Percentiles rank a stretch among this genome's conserved stretches.
Conservation (phyloP, 2,329 filamentous ascomycete genomes). For the Immersiporthe knoxdaviesiana region DNA sequence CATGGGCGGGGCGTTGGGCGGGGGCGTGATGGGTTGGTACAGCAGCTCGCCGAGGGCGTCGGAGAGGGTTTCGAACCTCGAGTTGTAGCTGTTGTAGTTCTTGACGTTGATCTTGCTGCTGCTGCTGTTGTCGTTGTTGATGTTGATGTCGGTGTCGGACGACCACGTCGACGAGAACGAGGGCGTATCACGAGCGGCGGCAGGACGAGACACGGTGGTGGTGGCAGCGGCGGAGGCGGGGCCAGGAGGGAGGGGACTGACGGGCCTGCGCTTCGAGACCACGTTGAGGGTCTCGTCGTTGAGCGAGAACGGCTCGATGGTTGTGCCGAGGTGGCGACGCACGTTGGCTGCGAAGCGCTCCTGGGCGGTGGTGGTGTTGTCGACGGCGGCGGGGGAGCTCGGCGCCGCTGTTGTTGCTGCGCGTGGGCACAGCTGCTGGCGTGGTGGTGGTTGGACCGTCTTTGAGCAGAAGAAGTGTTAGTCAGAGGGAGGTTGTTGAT, state of each 20-base stretch:
- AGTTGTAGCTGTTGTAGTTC: neutral
- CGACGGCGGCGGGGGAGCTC: neutral
- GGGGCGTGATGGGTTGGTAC: neutral
- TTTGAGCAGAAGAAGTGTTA: neutral
- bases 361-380: neutral
- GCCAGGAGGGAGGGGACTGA: too few species aligned
- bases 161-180: too few species aligned
- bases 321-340: conserved; percentile 2
- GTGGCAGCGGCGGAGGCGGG: too few species aligned
- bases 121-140: neutral
- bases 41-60: neutral
- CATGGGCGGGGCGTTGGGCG: neutral
- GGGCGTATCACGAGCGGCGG: too few species aligned
- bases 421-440: neutral
- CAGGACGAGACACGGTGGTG: too few species aligned
- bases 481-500: neutral
- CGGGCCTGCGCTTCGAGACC: too few species aligned
- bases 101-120: too few species aligned
- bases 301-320: neutral
- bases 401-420: neutral
- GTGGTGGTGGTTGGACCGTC: neutral
- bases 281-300: neutral
- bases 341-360: conserved; percentile 23
- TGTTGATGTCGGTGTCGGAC: too few species aligned
- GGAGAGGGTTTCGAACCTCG: too few species aligned